These are phyloP conservation scores for Tolypocladium album DNA, from an alignment of 2,329 filamentous ascomycete genomes.

Conservation along the genomic window DNA sequence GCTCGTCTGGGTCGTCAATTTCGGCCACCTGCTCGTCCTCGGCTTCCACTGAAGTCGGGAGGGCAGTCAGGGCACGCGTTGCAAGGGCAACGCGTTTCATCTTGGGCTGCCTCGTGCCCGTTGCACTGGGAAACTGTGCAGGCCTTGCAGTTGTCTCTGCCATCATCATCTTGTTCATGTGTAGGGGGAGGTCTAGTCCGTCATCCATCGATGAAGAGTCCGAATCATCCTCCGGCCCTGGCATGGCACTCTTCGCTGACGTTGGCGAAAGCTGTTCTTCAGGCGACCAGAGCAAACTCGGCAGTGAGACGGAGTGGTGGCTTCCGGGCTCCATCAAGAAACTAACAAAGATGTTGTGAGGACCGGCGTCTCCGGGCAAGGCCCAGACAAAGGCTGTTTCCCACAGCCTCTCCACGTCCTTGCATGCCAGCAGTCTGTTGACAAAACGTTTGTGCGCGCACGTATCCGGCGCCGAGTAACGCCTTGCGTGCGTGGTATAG, in stretches of 20 bases:
- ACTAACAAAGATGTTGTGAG: constrained; percentile 21
- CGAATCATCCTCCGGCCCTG: background rate
- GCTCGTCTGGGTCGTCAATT: constrained; percentile 14
- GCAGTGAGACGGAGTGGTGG: background rate
- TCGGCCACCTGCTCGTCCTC: constrained; percentile 1
- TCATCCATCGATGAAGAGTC: constrained; percentile 8
- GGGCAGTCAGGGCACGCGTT: constrained; percentile 17
- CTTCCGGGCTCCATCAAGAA: constrained; percentile 9
- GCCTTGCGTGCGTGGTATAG: constrained; percentile 3
- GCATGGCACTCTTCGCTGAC: background rate
- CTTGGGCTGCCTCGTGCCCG: constrained; percentile 1
- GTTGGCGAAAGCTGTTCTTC: constrained; percentile 13
- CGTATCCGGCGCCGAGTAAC: background rate
- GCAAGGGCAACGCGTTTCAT: constrained; percentile 18
- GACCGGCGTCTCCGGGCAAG: constrained; percentile 13
- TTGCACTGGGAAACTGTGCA: background rate
- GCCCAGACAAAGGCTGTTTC: constrained; percentile 13
- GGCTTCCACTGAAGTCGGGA: constrained; percentile 2
- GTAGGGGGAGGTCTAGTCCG: background rate
- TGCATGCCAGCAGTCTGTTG: constrained; percentile 25
- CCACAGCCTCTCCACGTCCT: constrained; percentile 34
- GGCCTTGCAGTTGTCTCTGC: background rate
- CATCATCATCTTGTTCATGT: background rate
- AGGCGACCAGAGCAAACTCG: constrained; percentile 11
- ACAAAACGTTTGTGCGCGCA: constrained; percentile 11